Percentiles rank a stretch among this genome's conserved stretches.
Conservation (phyloP, 176 grass and related monocot species). For the Echinochloa phyllopogon region DNA sequence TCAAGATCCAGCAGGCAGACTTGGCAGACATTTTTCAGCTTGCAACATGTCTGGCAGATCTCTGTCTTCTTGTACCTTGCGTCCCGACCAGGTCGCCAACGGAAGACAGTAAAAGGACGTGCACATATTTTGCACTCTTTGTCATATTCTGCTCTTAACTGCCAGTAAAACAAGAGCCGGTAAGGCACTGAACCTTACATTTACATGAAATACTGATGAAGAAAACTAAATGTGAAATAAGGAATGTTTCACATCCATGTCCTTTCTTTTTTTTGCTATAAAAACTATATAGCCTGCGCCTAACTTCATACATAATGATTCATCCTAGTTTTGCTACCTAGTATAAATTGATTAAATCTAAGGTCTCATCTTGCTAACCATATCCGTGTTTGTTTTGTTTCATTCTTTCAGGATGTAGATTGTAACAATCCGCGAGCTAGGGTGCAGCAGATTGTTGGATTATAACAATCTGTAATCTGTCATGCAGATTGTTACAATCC, state of each 20-base stretch:
- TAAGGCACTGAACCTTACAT: conserved; percentile 19
- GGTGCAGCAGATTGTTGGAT: too few relatives aligned
- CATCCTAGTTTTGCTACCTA: not conserved
- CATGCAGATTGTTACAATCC: too few relatives aligned
- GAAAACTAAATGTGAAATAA: conserved; percentile 12
- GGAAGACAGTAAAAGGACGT: conserved; percentile 89
- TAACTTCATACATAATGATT: not conserved
- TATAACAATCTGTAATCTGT: too few relatives aligned
- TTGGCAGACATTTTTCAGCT: conserved; percentile 97
- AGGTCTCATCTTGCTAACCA: not conserved
- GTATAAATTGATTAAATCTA: not conserved
- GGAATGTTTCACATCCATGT: not conserved
- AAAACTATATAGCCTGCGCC: not conserved
- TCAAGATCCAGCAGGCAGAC: conserved; percentile 97
- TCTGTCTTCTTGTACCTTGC: conserved; percentile 99
- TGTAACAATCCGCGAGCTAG: not conserved
- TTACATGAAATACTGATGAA: conserved; percentile 10
- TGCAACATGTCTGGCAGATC: conserved; percentile 98
- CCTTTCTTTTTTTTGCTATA: not conserved
- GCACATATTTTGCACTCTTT: conserved; percentile 98
- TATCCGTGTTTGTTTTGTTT: not conserved
- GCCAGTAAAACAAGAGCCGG: conserved; percentile 31
- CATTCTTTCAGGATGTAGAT: not conserved
- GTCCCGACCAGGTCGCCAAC: conserved; percentile 91
- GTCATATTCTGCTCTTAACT: conserved; percentile 89